phyloP scores from a whole-genome alignment of 441 rosid genomes.

The Erysimum cheiri region DNA sequence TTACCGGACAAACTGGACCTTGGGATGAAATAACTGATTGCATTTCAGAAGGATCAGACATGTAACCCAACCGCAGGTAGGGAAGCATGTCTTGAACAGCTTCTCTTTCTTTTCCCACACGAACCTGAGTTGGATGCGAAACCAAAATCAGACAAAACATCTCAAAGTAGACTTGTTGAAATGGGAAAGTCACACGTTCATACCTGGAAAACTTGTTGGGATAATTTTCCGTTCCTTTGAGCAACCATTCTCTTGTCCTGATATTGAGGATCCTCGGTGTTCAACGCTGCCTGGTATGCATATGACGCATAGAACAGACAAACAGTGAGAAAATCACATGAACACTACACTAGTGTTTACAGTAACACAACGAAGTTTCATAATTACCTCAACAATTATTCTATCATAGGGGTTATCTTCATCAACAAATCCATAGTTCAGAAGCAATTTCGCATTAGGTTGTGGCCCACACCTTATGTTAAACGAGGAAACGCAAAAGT shows the following conservation, averaged over 20 bases:
- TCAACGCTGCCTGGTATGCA: constrained; percentile 76
- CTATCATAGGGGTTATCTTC: constrained; percentile 90
- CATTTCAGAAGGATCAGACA: constrained; percentile 92
- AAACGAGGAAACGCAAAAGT: constrained; percentile 25
- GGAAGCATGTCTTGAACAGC: constrained; percentile 90
- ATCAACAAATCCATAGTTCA: constrained; percentile 95
- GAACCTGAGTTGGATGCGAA: constrained; percentile 55
- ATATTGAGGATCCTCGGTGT: constrained; percentile 94
- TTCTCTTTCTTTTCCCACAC: constrained; percentile 88
- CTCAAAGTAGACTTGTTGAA: constrained; percentile 20
- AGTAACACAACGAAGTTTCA: constrained; percentile 21
- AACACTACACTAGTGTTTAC: constrained; percentile 4
- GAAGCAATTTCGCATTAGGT: constrained; percentile 89
- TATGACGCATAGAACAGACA: constrained; percentile 36
- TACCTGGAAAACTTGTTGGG: constrained; percentile 80
- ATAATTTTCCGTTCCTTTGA: constrained; percentile 89
- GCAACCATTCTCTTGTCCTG: constrained; percentile 97
- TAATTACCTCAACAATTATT: constrained; percentile 68
- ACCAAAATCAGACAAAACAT: constrained; percentile 32
- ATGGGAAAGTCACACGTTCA: constrained; percentile 33
- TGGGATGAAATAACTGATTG: constrained; percentile 91
- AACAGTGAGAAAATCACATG: constrained; percentile 13
- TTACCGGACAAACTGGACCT: constrained; percentile 93
- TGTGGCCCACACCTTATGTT: constrained; percentile 95
- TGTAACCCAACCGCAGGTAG: constrained; percentile 88